phyloP scores from a whole-genome alignment of 1,284 basidiomycete species.

The Ceratobasidium theobromae region DNA sequence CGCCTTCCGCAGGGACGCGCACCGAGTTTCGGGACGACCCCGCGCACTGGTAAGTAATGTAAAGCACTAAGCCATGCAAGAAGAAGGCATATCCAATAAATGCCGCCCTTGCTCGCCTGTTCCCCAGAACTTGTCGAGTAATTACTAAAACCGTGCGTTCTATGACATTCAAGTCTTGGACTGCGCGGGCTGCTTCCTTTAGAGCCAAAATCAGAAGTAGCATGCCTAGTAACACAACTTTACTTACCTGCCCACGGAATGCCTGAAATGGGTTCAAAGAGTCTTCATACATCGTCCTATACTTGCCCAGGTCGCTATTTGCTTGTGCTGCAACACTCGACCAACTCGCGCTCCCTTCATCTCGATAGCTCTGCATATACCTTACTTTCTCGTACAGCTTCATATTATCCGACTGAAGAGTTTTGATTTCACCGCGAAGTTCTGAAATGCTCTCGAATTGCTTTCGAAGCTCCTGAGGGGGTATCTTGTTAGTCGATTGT shows the following conservation, averaged over 20 bases:
- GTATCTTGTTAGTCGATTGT: not conserved
- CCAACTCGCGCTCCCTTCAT: conserved; percentile 53
- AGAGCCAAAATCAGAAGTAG: not conserved
- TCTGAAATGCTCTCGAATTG: conserved; percentile 94
- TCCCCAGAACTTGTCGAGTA: conserved; percentile 84
- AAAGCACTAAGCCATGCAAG: conserved; percentile 78
- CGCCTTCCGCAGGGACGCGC: conserved; percentile 15
- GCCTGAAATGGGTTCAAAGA: conserved; percentile 97
- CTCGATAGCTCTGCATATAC: conserved; percentile 92
- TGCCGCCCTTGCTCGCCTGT: conserved; percentile 77
- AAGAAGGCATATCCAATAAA: conserved; percentile 81
- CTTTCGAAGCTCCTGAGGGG: conserved; percentile 77
- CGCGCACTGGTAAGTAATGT: conserved; percentile 72
- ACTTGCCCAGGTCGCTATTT: conserved; percentile 80
- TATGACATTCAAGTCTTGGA: conserved; percentile 87
- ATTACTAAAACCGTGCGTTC: conserved; percentile 86
- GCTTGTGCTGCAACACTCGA: conserved; percentile 33
- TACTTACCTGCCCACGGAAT: conserved; percentile 86
- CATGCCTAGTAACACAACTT: not conserved
- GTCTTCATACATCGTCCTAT: conserved; percentile 90
- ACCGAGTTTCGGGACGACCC: conserved; percentile 15
- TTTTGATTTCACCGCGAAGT: conserved; percentile 83
- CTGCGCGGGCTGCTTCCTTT: conserved; percentile 90
- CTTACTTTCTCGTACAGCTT: conserved; percentile 96
- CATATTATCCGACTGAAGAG: conserved; percentile 86